Evolutionary conservation across 2,329 filamentous ascomycete genomes (phyloP).

Genomic region (Sporothrix curviconia): DNA sequence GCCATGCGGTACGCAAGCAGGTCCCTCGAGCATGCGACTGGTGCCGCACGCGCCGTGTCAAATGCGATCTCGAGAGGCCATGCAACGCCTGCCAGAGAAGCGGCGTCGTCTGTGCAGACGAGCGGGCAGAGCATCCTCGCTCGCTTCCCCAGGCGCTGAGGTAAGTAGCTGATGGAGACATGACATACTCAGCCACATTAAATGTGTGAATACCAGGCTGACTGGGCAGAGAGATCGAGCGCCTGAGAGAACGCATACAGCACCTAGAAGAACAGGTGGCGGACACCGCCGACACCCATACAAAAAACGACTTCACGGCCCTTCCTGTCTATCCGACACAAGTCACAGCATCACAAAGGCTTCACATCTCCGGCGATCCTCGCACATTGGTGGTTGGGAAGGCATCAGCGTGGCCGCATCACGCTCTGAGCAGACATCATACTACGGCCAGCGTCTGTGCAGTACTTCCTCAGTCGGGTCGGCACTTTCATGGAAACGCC

Average conservation of each 20-base stretch:
- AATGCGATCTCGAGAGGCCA: conserved; percentile 11
- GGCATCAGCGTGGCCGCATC: conserved; percentile 32
- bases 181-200: too few species aligned
- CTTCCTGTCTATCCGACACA: too few species aligned
- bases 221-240: conserved; percentile 1
- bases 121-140: background rate
- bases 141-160: conserved; percentile 12
- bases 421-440: conserved; percentile 31
- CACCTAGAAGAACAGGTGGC: conserved; percentile 11
- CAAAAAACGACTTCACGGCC: background rate
- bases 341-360: too few species aligned
- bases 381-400: conserved; percentile 22
- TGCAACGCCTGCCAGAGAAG: conserved; percentile 6
- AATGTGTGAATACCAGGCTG: background rate
- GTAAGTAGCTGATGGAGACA: background rate
- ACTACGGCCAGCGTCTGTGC: conserved; percentile 39
- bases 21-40: conserved; percentile 13
- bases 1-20: conserved; percentile 8
- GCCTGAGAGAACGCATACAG: background rate
- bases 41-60: conserved; percentile 11
- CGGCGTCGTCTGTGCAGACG: background rate
- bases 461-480: conserved; percentile 40
- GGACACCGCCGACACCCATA: background rate
- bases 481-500: conserved; percentile 29
- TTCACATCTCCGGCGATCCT: too few species aligned